Conservation (phyloP, 352 stramenopile species). For the Phytophthora hibernalis region DNA sequence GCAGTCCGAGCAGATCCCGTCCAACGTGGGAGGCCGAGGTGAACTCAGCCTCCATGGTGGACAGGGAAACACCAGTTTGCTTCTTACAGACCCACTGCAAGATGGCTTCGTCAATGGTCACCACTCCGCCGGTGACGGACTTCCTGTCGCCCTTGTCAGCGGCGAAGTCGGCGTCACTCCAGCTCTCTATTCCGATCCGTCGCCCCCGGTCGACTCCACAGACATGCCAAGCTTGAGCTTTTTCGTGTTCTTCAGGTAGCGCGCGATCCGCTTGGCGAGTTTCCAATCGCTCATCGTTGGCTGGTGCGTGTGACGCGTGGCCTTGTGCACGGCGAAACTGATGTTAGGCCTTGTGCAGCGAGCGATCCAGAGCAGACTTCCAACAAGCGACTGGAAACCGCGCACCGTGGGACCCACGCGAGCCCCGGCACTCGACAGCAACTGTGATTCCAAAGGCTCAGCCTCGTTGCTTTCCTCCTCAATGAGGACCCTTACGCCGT, state of each 20-base stretch:
- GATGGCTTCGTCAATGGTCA: constrained; percentile 25
- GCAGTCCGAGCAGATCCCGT: too few relatives aligned
- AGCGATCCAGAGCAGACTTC: too few relatives aligned
- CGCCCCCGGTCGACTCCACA: neutral
- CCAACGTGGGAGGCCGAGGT: too few relatives aligned
- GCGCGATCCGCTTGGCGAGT: constrained; percentile 22
- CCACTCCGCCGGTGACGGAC: constrained; percentile 16
- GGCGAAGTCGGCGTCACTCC: too few relatives aligned
- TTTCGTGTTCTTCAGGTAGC: constrained; percentile 30
- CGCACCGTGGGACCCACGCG: constrained; percentile 14
- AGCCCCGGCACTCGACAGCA: constrained; percentile 1
- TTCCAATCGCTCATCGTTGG: constrained; percentile 19
- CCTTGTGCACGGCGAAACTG: constrained; percentile 32
- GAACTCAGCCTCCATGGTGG: constrained; percentile 29
- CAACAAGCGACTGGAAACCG: constrained; percentile 45
- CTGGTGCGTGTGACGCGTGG: constrained; percentile 17
- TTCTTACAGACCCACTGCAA: constrained; percentile 23
- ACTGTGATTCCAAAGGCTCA: neutral
- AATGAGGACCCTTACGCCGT: too few relatives aligned
- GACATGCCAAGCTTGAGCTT: constrained; percentile 27
- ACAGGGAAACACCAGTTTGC: constrained; percentile 22
- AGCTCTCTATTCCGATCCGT: too few relatives aligned
- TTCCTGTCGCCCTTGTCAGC: too few relatives aligned
- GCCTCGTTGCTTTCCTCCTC: constrained; percentile 10
- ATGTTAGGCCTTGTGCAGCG: constrained; percentile 46